Base-by-base conservation (phyloP, 805 yeast species). In the Ogataea henricii region DNA sequence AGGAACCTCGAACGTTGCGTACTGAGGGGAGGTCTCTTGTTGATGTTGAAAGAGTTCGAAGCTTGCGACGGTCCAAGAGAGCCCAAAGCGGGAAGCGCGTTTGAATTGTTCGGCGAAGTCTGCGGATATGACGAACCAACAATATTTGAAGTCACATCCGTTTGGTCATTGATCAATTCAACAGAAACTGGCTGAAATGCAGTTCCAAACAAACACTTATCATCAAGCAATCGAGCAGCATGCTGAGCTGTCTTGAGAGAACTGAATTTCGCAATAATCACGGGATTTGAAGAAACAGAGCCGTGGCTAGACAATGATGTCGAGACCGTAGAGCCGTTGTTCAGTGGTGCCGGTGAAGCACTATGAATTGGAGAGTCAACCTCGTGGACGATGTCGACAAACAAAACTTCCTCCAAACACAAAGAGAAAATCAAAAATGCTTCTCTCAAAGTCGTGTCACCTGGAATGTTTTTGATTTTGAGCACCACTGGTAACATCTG, bases 1-100 rank as follows among this genome's bases (percentile, higher is more conserved):
- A 85, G 71, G 58, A 85, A 83, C 55, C 89, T 73, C n/a, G 87
- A 82, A 55, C 87, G 69, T 59, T 81, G 85, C 47, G 73, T 70
- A 30, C 81, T 80, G 40, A 79, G 63, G 14, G 82, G 74, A 43
- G 82, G 80, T 57, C 85, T 72, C 60, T 79, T 78, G 47, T 49
- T 29, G 22, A 49, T 39, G 32, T 46, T 45, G 29, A 49, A 43
- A 25, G 54, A 49, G 18, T 47, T 48, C 2, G 55, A 34, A 3
- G 42, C 16, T 26, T 40, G 49, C 21, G 42, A 43, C 1, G 45
- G 48, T 17, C 45, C 54, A 14, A 47, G 44, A 16, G 53, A 53
- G 39, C 46, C 40, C 27, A 45, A 30, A 6, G 37, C 48, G 8
- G 57, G 49, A 20, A 50, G 30, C 23, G 49, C 52, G 46, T 46